Conservation (phyloP, 2,329 filamentous ascomycete genomes). For the Fusarium nanum region DNA sequence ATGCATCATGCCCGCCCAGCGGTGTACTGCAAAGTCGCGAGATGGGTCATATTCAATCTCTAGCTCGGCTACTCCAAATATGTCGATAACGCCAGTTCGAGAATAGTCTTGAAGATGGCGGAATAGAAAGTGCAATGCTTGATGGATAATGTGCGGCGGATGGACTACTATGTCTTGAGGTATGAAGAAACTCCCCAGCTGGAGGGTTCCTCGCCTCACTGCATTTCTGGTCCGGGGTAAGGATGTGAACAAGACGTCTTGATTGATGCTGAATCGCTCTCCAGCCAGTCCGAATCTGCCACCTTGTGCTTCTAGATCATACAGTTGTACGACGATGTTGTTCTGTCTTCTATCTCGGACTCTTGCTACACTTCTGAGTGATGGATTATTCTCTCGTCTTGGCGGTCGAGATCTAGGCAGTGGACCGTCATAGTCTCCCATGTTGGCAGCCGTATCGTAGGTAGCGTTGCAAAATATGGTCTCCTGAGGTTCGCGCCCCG, state of each 20-base stretch:
- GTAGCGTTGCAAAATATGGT: neutral
- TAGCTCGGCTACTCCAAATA: constrained; percentile 29
- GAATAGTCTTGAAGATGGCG: constrained; percentile 28
- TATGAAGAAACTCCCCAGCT: constrained; percentile 27
- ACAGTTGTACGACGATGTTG: constrained; percentile 22
- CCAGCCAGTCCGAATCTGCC: constrained; percentile 15
- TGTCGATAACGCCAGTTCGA: constrained; percentile 24
- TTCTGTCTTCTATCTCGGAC: constrained; percentile 11
- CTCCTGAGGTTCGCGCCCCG: neutral
- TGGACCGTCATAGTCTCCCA: neutral
- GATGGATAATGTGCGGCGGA: constrained; percentile 14
- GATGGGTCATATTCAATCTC: constrained; percentile 17
- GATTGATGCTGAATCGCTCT: constrained; percentile 24
- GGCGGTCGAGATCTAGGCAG: neutral
- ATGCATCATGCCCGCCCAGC: constrained; percentile 35
- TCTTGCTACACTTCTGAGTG: neutral
- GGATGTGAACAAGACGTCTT: constrained; percentile 9
- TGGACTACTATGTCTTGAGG: constrained; percentile 1
- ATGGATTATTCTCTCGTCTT: neutral
- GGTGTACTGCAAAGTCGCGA: constrained; percentile 2
- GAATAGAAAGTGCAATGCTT: constrained; percentile 37
- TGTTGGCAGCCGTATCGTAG: neutral
- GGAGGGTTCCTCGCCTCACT: constrained; percentile 23
- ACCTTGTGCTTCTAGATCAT: constrained; percentile 7
- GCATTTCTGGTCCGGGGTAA: constrained; percentile 31